Conservation (phyloP, 352 stramenopile species). For the Phytophthora pistaciae region DNA sequence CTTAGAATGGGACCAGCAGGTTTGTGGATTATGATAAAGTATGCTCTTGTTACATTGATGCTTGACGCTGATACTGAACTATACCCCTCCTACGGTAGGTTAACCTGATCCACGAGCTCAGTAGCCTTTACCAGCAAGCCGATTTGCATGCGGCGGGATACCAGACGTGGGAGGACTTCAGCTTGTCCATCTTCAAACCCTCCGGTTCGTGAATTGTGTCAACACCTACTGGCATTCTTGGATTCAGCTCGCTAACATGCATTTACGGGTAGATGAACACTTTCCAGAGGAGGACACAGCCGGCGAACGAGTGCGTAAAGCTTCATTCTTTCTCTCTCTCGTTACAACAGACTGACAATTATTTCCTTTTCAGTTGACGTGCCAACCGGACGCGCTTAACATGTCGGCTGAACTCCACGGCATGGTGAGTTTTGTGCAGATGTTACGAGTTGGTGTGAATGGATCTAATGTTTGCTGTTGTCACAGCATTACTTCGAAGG, state of each 20-base stretch:
- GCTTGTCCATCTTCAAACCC: constrained; percentile 49
- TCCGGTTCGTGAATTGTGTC: constrained; percentile 33
- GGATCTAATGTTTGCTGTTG: background rate
- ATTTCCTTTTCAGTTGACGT: constrained; percentile 28
- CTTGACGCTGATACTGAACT: background rate
- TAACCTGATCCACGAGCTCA: constrained; percentile 41
- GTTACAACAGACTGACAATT: background rate
- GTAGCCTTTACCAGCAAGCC: constrained; percentile 48
- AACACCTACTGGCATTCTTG: background rate
- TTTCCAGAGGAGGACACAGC: constrained; percentile 9
- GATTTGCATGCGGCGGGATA: constrained; percentile 41
- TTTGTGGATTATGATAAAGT: constrained; percentile 17
- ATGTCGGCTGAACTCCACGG: constrained; percentile 50
- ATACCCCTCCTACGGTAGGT: constrained; percentile 27
- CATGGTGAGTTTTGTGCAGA: constrained; percentile 41
- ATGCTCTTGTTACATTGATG: background rate
- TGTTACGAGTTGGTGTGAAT: background rate
- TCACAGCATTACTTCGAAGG: constrained; percentile 45
- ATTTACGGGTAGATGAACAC: constrained; percentile 6
- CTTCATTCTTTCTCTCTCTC: background rate
- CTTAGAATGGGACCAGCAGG: constrained; percentile 31
- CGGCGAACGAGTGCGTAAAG: constrained; percentile 10
- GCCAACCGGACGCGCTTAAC: constrained; percentile 43
- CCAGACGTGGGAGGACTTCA: constrained; percentile 60
- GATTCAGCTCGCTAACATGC: background rate